Evolutionary conservation across 2,329 filamentous ascomycete genomes (phyloP), one percentile per base, ranked within the genome.

Genomic region (Dactylellina cionopaga): DNA sequence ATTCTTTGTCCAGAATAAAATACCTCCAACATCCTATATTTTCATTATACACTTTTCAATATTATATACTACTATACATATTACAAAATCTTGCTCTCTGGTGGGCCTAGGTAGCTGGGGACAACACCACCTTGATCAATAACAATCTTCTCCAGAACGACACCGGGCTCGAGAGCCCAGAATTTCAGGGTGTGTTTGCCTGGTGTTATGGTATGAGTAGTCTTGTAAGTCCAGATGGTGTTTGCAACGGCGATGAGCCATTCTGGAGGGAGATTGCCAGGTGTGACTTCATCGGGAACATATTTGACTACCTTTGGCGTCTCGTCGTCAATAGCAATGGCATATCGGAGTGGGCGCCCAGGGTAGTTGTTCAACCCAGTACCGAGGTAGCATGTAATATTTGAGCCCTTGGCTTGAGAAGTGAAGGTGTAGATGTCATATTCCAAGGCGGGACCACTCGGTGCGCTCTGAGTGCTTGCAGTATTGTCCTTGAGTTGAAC

Each of bases 391-490:
- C 87, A 80, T 0, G 84, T 83, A 0, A 83, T 79, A 74, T 82
- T 83, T 44, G 78, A 79, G 4, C 81, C 81, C 13, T 80, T 80
- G 3, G 82, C 78, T 17, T 78, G 78, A 64, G 83, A 82, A 43
- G 84, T 85, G 80, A 88, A 89, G 10, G 87, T 81, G 78, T 87
- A 89, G 66, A 90, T 76, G 56, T 85, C 82, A 77, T 89, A 90
- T 74, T 87, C 84, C 6, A 90, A 82, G 3, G 83, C 83, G 0
- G 87, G 87, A 11, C 75, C 76, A 0, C 82, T 84, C 9, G 82
- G 81, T 0, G 84, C 77, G 1, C 81, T 80, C 31, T 87, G 82
- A 13, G 85, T 85, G 39, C 83, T 81, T 0, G 84, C 81, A 17
- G 83, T 81, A 29, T 83, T 82, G 0, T 87, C 86, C 76, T 83